These are phyloP conservation scores for Phytophthora foliorum DNA, from an alignment of 352 stramenopile genomes.

Conservation along the genomic window DNA sequence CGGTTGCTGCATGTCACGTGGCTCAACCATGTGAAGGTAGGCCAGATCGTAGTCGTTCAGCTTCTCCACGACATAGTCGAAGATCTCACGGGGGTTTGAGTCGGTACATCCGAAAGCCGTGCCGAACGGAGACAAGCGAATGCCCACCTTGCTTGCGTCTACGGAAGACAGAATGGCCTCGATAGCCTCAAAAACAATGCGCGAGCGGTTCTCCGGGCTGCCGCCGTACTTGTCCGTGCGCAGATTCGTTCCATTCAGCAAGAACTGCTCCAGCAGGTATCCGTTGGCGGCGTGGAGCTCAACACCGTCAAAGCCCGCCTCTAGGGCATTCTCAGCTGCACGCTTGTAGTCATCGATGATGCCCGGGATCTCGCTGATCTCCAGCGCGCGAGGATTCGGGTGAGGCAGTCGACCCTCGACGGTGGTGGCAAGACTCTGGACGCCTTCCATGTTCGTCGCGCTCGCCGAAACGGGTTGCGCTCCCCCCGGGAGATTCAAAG, in stretches of 20 bases:
- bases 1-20: slow-evolving; percentile 43
- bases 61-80: slow-evolving; percentile 47
- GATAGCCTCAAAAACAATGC: slow-evolving; percentile 77
- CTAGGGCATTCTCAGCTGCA: slow-evolving; percentile 50
- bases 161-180: slow-evolving; percentile 51
- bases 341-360: slow-evolving; percentile 44
- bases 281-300: slow-evolving; percentile 92
- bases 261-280: slow-evolving; percentile 93
- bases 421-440: slow-evolving; percentile 40
- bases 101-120: slow-evolving; percentile 51
- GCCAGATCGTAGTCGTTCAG: slow-evolving; percentile 54
- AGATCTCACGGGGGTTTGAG: slow-evolving; percentile 51
- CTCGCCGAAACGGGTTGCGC: slow-evolving; percentile 59
- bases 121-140: slow-evolving; percentile 47
- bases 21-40: slow-evolving; percentile 65
- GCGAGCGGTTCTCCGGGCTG: slow-evolving; percentile 76
- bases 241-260: slow-evolving; percentile 77
- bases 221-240: slow-evolving; percentile 71
- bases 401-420: slow-evolving; percentile 44
- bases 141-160: slow-evolving; percentile 44
- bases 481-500: slow-evolving; percentile 55
- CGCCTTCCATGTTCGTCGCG: slow-evolving; percentile 39
- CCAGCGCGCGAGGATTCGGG: slow-evolving; percentile 71
- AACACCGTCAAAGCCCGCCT: slow-evolving; percentile 92
- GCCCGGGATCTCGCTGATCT: slow-evolving; percentile 70